Evolutionary conservation across 1,139 yeast genomes (phyloP).

Genomic region (Geotrichum macrosporum): DNA sequence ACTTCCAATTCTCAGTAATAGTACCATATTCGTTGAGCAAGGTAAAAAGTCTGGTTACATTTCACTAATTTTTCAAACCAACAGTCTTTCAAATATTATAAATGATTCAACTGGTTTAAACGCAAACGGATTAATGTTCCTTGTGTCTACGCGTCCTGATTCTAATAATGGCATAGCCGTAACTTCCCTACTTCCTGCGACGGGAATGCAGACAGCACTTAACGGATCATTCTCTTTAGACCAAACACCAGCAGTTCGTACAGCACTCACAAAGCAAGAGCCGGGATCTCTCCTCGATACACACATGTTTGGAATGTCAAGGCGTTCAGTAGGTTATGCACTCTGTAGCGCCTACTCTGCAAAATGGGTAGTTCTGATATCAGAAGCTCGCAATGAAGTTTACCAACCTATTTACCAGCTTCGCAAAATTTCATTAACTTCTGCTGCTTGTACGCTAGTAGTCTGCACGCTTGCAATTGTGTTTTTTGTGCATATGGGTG

Average conservation of each 20-base stretch:
- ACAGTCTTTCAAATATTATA: slow-evolving; percentile 48
- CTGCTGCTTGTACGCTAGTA: slow-evolving; percentile 73
- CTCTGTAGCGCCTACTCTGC: slow-evolving; percentile 48
- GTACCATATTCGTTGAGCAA: slow-evolving; percentile 58
- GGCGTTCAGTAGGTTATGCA: slow-evolving; percentile 70
- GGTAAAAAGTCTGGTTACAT: slow-evolving; percentile 68
- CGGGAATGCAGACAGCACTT: neutral
- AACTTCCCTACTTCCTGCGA: slow-evolving; percentile 11
- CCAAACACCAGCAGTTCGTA: slow-evolving; percentile 4
- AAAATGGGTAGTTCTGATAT: slow-evolving; percentile 75
- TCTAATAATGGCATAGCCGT: slow-evolving; percentile 3
- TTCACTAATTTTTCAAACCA: slow-evolving; percentile 60
- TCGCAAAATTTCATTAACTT: slow-evolving; percentile 68
- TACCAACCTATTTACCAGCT: slow-evolving; percentile 59
- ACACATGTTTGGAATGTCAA: slow-evolving; percentile 41
- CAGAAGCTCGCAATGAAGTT: slow-evolving; percentile 58
- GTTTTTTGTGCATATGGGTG: slow-evolving; percentile 80
- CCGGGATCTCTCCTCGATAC: slow-evolving; percentile 53
- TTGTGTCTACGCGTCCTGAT: slow-evolving; percentile 29
- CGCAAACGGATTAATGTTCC: slow-evolving; percentile 42
- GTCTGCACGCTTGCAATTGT: slow-evolving; percentile 70
- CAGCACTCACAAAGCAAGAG: slow-evolving; percentile 1
- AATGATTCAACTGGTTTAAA: slow-evolving; percentile 47
- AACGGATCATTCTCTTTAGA: neutral
- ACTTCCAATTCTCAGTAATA: slow-evolving; percentile 66